Evolutionary conservation across 108 stramenopile genomes (phyloP), one percentile per base, ranked within the genome.

Genomic region (Nitzschia palea): DNA sequence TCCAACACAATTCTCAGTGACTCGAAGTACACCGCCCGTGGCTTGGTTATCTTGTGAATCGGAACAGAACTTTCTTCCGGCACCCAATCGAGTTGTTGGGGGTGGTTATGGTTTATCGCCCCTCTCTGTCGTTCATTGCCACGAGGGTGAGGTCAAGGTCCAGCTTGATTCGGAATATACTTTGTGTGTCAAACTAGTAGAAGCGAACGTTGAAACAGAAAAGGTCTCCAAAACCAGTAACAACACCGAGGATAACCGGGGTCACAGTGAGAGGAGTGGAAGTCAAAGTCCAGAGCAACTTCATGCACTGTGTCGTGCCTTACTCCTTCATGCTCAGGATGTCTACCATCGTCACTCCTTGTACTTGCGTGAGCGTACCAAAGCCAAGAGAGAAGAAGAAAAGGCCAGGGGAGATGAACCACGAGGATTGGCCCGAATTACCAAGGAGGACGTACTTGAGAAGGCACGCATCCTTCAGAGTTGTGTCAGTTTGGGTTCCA

Each of bases 61-160:
- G 52, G 92, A 94, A 50, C 83, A 90, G 40, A 77, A 80, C 20
- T 94, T 87, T 70, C 55, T 94, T n/a, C 87, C 92, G 0, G 65
- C 92, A 3, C 86, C 87, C 22, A 75, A 78, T 52, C 33, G 65
- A 18, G 77, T 89, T 84, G 86, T 77, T 2, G 86, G 85, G 14
- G 79, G 77, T 20, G 73, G 47, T n/a, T 53, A 68, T 15, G 87
- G 80, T 29, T 29, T 76, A 30, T 67, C 60, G 18, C 60, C 78
- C 32, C 54, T 90, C 15, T 78, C 75, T 27, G 86, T 90, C 10
- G 80, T 90, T 26, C 88, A 90, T 73, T 90, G 89, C 52, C 92
- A 94, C 63, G 88, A 90, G 52, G 89, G 92, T 34, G 92, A 94
- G 64, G 87, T 94, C 17, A 90, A 90, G 55, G 92, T 94, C 15